phyloP scores from a whole-genome alignment of 192 early-diverging fungal species.

The Bifiguratus adelaidae region DNA sequence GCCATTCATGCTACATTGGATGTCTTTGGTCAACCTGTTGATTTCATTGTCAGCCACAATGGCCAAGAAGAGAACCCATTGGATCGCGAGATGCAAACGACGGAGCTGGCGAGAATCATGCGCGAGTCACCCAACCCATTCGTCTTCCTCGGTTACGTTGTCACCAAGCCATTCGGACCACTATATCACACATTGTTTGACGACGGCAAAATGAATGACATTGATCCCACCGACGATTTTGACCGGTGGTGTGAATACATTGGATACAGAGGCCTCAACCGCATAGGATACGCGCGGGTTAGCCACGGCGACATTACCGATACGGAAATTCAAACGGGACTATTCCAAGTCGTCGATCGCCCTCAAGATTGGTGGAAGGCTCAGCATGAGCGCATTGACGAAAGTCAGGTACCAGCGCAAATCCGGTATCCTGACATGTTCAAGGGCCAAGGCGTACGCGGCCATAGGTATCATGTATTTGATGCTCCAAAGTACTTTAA shows the following conservation, averaged over 20 bases:
- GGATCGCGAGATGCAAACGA: slow-evolving; percentile 67
- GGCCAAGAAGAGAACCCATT: slow-evolving; percentile 70
- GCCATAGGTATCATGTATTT: slow-evolving; percentile 71
- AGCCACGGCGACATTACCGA: slow-evolving; percentile 74
- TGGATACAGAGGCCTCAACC: slow-evolving; percentile 64
- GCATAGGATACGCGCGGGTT: slow-evolving; percentile 63
- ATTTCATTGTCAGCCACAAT: slow-evolving; percentile 76
- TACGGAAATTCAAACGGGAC: slow-evolving; percentile 74
- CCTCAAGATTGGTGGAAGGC: slow-evolving; percentile 29
- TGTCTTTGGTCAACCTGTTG: slow-evolving; percentile 66
- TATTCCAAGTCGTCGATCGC: slow-evolving; percentile 51
- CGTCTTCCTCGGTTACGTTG: slow-evolving; percentile 74
- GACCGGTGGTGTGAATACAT: slow-evolving; percentile 84
- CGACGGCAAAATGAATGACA: slow-evolving; percentile 60
- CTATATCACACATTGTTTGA: slow-evolving; percentile 55
- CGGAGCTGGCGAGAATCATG: slow-evolving; percentile 69
- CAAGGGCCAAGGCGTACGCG: slow-evolving; percentile 55
- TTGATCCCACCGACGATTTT: slow-evolving; percentile 61
- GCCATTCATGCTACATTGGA: slow-evolving; percentile 82
- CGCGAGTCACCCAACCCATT: slow-evolving; percentile 62
- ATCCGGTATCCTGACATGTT: slow-evolving; percentile 60
- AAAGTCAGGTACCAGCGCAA: slow-evolving; percentile 33
- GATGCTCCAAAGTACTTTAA: slow-evolving; percentile 64
- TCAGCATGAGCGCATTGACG: slow-evolving; percentile 43
- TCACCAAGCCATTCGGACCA: slow-evolving; percentile 53